Conservation (phyloP, 345 rosid genomes). For the Physaria fendleri region DNA sequence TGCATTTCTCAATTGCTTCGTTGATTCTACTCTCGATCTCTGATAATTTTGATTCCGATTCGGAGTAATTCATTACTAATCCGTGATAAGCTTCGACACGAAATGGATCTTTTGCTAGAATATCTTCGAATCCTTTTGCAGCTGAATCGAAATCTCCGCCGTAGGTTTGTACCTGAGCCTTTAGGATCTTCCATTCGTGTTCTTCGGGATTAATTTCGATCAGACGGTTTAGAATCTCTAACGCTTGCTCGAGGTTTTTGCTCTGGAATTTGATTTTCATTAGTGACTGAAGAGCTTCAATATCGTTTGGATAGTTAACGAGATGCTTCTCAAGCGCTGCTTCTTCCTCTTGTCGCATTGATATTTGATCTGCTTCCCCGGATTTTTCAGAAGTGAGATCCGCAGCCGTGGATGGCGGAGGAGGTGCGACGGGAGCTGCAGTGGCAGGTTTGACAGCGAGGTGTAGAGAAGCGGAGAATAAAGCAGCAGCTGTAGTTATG, state of each 20-base stretch:
- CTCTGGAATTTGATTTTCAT: conserved; percentile 63
- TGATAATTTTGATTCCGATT: conserved; percentile 38
- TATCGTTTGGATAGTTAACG: conserved; percentile 36
- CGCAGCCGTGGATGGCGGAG: conserved; percentile 30
- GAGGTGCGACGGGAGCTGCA: conserved; percentile 39
- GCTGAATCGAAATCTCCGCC: conserved; percentile 63
- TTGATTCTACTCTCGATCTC: conserved; percentile 53
- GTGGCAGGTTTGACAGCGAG: conserved; percentile 40
- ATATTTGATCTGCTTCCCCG: neutral
- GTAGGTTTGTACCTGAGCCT: conserved; percentile 52
- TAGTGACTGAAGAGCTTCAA: conserved; percentile 48
- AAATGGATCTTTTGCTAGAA: conserved; percentile 56
- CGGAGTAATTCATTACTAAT: conserved; percentile 56
- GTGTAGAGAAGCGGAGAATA: conserved; percentile 38
- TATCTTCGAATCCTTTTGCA: conserved; percentile 49
- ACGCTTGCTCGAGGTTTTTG: conserved; percentile 45
- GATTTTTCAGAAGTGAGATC: conserved; percentile 20
- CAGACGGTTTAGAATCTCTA: conserved; percentile 53
- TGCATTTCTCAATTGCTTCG: conserved; percentile 63
- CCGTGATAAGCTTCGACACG: conserved; percentile 89
- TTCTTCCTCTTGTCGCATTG: conserved; percentile 39
- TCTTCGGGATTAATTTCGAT: conserved; percentile 68
- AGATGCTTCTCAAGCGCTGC: conserved; percentile 42
- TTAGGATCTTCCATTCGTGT: conserved; percentile 62
- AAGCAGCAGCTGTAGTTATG: conserved; percentile 51